A percentile compares a stretch with the other conserved stretches of the same genome.
phyloP scores from a whole-genome alignment of 73 alveolate genomes.

The Blepharisma japonicum region DNA sequence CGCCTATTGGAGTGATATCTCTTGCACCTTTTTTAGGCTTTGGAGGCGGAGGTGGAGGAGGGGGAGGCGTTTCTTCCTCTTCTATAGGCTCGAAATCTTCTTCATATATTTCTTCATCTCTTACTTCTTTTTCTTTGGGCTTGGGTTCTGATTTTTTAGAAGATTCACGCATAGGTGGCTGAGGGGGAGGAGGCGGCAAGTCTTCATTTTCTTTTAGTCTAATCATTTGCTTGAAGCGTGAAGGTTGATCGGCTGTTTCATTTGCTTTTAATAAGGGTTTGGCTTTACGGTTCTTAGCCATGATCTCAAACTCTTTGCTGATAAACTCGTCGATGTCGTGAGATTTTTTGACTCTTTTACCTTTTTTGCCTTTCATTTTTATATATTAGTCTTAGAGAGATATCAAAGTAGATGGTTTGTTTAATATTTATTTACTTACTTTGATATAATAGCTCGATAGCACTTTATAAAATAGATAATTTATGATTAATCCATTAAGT shows the following conservation, averaged over 20 bases:
- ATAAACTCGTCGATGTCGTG: slow-evolving; percentile 25
- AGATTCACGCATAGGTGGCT: not conserved
- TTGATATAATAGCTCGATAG: no score
- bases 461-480: no score
- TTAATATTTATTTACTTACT: no score
- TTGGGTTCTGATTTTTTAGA: not conserved
- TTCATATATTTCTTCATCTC: slow-evolving; percentile 21
- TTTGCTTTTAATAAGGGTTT: slow-evolving; percentile 14
- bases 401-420: no score
- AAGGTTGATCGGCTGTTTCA: not conserved
- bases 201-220: not conserved
- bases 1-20: not conserved
- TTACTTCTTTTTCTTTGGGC: not conserved
- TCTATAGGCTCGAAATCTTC: slow-evolving; percentile 17
- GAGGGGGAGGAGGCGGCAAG: not conserved
- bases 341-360: not conserved
- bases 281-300: not conserved
- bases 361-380: no score
- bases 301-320: not conserved
- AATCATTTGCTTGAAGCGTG: slow-evolving; percentile 9
- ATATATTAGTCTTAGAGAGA: no score
- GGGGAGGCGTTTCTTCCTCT: slow-evolving; percentile 8
- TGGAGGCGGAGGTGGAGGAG: not conserved
- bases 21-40: not conserved
- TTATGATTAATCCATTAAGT: no score